Percentiles rank a stretch among this genome's conserved stretches.
phyloP scores from a whole-genome alignment of 2,329 filamentous ascomycete species.

The Trichoderma simmonsii region DNA sequence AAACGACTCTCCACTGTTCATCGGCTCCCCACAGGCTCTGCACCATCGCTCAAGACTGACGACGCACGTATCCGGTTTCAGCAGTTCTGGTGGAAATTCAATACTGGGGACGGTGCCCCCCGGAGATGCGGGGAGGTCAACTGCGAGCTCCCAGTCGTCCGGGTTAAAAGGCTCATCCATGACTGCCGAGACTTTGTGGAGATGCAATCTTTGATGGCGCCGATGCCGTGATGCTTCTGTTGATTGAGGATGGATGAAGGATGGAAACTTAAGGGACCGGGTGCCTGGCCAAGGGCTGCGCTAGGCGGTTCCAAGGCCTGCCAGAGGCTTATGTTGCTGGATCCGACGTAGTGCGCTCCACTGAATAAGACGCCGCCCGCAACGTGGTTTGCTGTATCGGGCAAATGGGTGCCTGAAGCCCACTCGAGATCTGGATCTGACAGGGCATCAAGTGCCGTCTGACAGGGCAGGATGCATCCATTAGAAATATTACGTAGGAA shows the following conservation, averaged over 20 bases:
- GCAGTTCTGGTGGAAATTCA: too few relatives aligned
- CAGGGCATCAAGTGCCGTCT: not conserved
- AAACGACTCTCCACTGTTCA: not conserved
- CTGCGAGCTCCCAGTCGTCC: not conserved
- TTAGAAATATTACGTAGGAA: not conserved
- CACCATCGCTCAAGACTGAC: not conserved
- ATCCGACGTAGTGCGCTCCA: not conserved
- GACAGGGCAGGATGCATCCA: not conserved
- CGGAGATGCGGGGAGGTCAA: not conserved
- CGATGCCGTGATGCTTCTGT: not conserved
- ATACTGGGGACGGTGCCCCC: not conserved
- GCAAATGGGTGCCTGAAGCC: not conserved
- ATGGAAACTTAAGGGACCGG: not conserved
- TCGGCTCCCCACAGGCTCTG: not conserved
- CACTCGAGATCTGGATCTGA: not conserved
- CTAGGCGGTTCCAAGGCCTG: not conserved
- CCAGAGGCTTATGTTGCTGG: not conserved
- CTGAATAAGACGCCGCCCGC: not conserved
- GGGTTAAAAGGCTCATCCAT: not conserved
- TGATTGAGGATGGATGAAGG: not conserved
- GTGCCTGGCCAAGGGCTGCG: not conserved
- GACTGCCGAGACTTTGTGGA: not conserved
- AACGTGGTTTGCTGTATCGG: not conserved
- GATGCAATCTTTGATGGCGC: not conserved
- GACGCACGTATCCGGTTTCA: not conserved